A percentile compares a stretch with the other conserved stretches of the same genome.
phyloP scores from a whole-genome alignment of 1,139 yeast species.

The Debaryomyces fabryi region DNA sequence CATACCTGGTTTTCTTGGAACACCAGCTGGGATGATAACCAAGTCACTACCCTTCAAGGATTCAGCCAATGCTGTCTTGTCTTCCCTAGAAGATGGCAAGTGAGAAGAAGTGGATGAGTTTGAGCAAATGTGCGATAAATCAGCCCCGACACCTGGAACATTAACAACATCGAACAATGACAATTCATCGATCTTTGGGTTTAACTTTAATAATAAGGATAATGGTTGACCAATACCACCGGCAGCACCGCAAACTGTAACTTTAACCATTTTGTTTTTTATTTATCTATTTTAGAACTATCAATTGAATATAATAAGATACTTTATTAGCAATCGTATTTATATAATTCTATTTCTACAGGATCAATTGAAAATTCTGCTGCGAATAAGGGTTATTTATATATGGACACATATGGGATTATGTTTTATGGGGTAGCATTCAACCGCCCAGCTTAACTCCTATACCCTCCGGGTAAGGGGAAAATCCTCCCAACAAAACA shows the following conservation, averaged over 20 bases:
- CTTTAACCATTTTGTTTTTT: slow-evolving; percentile 51
- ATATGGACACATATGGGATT: neutral
- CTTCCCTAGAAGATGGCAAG: slow-evolving; percentile 70
- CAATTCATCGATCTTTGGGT: slow-evolving; percentile 81
- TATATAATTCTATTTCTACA: neutral
- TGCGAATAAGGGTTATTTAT: slow-evolving; percentile 4
- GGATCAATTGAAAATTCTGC: slow-evolving; percentile 2
- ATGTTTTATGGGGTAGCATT: slow-evolving; percentile 5
- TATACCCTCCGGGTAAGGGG: slow-evolving; percentile 1
- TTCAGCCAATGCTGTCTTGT: slow-evolving; percentile 69
- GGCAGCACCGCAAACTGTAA: slow-evolving; percentile 92
- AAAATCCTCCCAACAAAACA: neutral
- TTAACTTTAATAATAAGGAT: slow-evolving; percentile 84
- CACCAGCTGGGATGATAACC: slow-evolving; percentile 97
- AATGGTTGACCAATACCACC: slow-evolving; percentile 99
- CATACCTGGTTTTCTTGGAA: slow-evolving; percentile 99
- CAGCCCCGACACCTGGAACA: slow-evolving; percentile 98
- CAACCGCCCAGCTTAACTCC: neutral
- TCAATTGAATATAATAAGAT: slow-evolving; percentile 3
- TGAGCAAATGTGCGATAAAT: slow-evolving; percentile 90
- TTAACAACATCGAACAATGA: slow-evolving; percentile 90
- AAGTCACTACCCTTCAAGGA: slow-evolving; percentile 84
- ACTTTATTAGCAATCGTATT: neutral
- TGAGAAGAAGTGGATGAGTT: slow-evolving; percentile 81
- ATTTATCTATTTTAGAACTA: neutral